A percentile compares a stretch with the other conserved stretches of the same genome.
Evolutionary conservation across 2,329 filamentous ascomycete genomes (phyloP).

Genomic region (Thelonectria discophora): DNA sequence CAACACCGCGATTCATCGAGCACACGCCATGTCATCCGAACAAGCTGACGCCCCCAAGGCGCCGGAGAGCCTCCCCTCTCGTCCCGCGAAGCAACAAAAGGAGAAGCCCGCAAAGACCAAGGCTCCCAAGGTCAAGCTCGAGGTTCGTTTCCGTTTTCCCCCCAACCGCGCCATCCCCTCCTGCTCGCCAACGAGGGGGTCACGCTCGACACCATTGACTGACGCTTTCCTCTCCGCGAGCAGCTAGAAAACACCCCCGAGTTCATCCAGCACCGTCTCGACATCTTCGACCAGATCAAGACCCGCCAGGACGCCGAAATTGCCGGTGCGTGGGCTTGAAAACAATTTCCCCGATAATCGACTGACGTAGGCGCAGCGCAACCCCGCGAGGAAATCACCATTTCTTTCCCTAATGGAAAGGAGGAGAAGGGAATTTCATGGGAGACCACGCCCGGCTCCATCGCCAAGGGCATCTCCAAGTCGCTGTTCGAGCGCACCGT

Average conservation of each 20-base stretch:
- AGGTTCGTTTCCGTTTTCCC: constrained; percentile 45
- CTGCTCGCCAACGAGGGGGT: too few relatives aligned
- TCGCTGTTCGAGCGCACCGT: constrained; percentile 87
- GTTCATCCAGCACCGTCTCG: constrained; percentile 84
- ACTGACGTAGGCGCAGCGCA: constrained; percentile 59
- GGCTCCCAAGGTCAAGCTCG: constrained; percentile 66
- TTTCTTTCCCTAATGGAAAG: constrained; percentile 78
- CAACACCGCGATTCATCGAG: constrained; percentile 24
- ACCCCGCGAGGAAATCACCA: constrained; percentile 76
- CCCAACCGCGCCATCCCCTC: constrained; percentile 44
- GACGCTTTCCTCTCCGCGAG: constrained; percentile 18
- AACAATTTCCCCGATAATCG: constrained; percentile 20
- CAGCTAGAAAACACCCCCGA: constrained; percentile 66
- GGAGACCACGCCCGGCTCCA: constrained; percentile 87
- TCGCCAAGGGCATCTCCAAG: constrained; percentile 84
- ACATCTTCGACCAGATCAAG: constrained; percentile 89
- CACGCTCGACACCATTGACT: too few relatives aligned
- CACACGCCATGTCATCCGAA: constrained; percentile 50
- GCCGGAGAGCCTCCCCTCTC: constrained; percentile 47
- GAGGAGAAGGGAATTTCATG: constrained; percentile 80
- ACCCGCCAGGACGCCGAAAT: constrained; percentile 82
- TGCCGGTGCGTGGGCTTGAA: constrained; percentile 47
- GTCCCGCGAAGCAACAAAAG: constrained; percentile 50
- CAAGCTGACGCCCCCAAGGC: constrained; percentile 48
- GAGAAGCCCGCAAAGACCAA: constrained; percentile 53